Evolutionary conservation across 768 basidiomycete genomes (phyloP), one percentile per base, ranked within the genome.

Genomic region (Auricularia cornea): DNA sequence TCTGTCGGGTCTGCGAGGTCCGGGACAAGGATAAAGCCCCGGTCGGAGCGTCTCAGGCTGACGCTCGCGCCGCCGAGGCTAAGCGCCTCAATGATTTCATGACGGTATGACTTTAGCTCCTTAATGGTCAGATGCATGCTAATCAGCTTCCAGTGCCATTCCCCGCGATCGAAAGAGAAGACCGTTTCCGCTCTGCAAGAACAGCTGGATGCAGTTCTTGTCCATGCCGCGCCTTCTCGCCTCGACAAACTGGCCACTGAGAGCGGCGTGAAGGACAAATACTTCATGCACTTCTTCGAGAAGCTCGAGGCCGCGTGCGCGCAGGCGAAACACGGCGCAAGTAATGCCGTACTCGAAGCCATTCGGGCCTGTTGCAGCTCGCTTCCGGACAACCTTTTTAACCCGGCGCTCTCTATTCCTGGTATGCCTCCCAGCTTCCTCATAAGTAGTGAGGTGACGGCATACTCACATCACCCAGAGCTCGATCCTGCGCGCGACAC

Each of bases 1-100:
- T 70, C 3, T 83, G 81, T 61, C 66, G 73, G 2, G 71, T 66
- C 6, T 78, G 76, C 59, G 65, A 73, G n/a, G 71, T 70, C 8
- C 6, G 33, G 33, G 71, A 76, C 2, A 60, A 62, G 54, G 63
- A 52, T 44, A 57, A 62, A 60, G 62, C 59, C 12, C 35, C 57
- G 6, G 60, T 54, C 14, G 60, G 54, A 48, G 11, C 8, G 18
- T 20, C 44, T 5, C 11, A 23, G 8, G 44, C 23, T 8, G 23
- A 48, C 5, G 8, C 44, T 8, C 18, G 18, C 23, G 23, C 44
- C 11, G 44, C 44, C 6, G 44, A 18, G 23, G 18, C 16, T 8
- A 48, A 48, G 44, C 44, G 18, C 44, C 44, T 18, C 23, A 18
- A 48, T 14, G 14, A 48, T 18, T 48, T 48, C 18, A 48, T 48